Percentiles rank a stretch among this genome's conserved stretches.
Evolutionary conservation across 306 rosid species (phyloP).

Genomic region (Vigna angularis): DNA sequence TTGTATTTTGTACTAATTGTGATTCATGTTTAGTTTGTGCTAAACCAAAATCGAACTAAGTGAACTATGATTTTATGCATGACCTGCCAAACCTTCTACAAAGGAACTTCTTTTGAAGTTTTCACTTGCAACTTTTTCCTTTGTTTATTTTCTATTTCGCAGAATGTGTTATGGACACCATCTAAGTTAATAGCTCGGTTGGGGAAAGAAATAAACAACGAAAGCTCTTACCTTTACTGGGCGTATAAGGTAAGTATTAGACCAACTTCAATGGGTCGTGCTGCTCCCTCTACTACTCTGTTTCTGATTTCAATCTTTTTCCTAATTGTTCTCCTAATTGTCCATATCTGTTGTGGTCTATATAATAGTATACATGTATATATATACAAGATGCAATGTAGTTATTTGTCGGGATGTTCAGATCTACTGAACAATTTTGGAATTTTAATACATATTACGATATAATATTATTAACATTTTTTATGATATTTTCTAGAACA

Average conservation of each 20-base stretch:
- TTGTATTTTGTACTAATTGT: neutral
- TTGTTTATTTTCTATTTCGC: slow-evolving; percentile 26
- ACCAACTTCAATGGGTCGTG: slow-evolving; percentile 24
- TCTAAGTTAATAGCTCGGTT: slow-evolving; percentile 82
- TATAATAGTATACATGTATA: neutral
- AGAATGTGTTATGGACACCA: slow-evolving; percentile 88
- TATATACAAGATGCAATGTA: neutral
- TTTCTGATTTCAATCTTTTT: slow-evolving; percentile 28
- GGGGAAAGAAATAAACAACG: slow-evolving; percentile 88
- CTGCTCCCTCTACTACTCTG: slow-evolving; percentile 10
- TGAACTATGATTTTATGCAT: neutral
- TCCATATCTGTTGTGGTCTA: neutral
- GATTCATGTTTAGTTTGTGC: neutral
- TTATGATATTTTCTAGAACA: slow-evolving; percentile 65
- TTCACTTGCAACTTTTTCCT: neutral
- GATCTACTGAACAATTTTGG: neutral
- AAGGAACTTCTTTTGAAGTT: neutral
- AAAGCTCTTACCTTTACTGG: slow-evolving; percentile 92
- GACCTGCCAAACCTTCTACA: neutral
- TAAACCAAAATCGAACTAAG: neutral
- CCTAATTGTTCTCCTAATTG: slow-evolving; percentile 1
- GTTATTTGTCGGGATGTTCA: slow-evolving; percentile 10
- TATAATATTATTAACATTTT: neutral
- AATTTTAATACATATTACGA: neutral
- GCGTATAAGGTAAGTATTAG: slow-evolving; percentile 73